Conservation (phyloP, 2,329 filamentous ascomycete species). For the Diaporthe caulivora region DNA sequence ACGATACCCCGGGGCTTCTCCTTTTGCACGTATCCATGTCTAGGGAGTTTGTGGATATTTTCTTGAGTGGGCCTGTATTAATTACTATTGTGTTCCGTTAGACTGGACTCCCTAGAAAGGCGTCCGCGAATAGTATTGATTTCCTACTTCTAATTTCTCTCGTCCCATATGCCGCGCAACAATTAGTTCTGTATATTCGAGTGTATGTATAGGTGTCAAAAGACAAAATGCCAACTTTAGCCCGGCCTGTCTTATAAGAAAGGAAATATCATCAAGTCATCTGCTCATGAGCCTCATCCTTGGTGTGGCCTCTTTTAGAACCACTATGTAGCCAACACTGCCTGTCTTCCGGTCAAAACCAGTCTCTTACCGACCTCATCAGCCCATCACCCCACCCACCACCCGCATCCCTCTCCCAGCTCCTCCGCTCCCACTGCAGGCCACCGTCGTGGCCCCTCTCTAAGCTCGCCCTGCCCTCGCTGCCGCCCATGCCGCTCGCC, state of each 20-base stretch:
- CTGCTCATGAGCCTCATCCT: conserved; percentile 23
- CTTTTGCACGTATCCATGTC: conserved; percentile 4
- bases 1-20: conserved; percentile 27
- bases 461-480: conserved; percentile 45
- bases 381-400: conserved; percentile 42
- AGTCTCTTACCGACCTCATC: conserved; percentile 50
- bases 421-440: conserved; percentile 54
- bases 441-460: conserved; percentile 50
- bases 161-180: background rate
- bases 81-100: conserved; percentile 24
- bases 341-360: background rate
- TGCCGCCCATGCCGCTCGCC: conserved; percentile 54
- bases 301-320: no score
- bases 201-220: conserved; percentile 32
- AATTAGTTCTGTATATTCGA: conserved; percentile 6
- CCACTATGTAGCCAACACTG: background rate
- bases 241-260: background rate
- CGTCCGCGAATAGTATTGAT: conserved; percentile 27
- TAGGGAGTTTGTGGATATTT: background rate
- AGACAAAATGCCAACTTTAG: conserved; percentile 2
- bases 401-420: conserved; percentile 50
- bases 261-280: conserved; percentile 16
- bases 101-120: conserved; percentile 23
- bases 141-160: background rate
- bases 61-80: background rate